phyloP scores from a whole-genome alignment of 495 filamentous ascomycete species.

The Penicillium cinerascens region DNA sequence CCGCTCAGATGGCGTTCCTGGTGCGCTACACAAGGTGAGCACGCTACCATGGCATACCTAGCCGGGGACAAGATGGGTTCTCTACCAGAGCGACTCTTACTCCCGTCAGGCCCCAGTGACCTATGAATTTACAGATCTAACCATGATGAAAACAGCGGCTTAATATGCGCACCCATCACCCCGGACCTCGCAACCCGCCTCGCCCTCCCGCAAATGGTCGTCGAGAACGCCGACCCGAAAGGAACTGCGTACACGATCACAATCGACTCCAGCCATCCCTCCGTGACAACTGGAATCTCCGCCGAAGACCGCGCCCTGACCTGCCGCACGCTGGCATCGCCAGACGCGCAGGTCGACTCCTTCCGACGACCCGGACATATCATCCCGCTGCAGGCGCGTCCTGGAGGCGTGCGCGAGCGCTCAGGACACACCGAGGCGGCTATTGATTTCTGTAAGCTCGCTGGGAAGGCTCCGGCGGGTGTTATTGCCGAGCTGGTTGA shows the following conservation, averaged over 20 bases:
- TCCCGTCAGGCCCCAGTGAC: not conserved
- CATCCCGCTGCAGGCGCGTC: conserved; percentile 74
- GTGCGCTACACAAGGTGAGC: conserved; percentile 70
- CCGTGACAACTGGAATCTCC: conserved; percentile 83
- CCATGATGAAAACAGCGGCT: conserved; percentile 53
- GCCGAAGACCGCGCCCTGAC: conserved; percentile 84
- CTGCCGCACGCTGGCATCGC: conserved; percentile 73
- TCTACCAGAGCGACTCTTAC: not conserved
- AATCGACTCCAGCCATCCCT: conserved; percentile 69
- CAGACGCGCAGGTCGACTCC: conserved; percentile 47
- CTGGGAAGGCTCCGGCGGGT: conserved; percentile 68
- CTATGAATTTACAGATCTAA: not conserved
- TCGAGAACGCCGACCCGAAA: conserved; percentile 76
- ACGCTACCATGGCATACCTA: conserved; percentile 4
- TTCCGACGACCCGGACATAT: conserved; percentile 90
- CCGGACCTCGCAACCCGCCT: conserved; percentile 62
- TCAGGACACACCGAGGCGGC: conserved; percentile 91
- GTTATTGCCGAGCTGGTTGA: conserved; percentile 88
- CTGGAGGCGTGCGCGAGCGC: conserved; percentile 76
- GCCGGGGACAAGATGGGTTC: not conserved
- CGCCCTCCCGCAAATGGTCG: conserved; percentile 85
- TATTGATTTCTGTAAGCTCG: conserved; percentile 77
- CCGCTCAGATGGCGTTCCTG: conserved; percentile 92
- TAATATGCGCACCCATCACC: conserved; percentile 82
- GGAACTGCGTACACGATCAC: conserved; percentile 88